These are phyloP conservation scores for Tubosaeta sp. DNA, from an alignment of 768 basidiomycete genomes.

Conservation along the genomic window DNA sequence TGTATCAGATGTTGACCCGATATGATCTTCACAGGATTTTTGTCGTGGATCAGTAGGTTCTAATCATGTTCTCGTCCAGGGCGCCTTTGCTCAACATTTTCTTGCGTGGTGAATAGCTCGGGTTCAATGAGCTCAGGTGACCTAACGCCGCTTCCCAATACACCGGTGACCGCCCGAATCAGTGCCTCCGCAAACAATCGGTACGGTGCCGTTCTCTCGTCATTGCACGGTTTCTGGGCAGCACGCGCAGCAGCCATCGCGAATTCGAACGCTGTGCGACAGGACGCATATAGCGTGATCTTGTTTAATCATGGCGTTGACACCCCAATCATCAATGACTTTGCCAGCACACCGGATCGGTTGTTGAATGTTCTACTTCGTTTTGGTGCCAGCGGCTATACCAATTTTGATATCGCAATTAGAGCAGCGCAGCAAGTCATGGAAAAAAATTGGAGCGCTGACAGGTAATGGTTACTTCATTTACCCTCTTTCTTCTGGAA, in stretches of 20 bases:
- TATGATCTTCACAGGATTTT: slow-evolving; percentile 38
- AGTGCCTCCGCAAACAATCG: slow-evolving; percentile 38
- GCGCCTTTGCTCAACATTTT: neutral
- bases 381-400: slow-evolving; percentile 39
- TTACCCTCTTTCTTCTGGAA: neutral
- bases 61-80: neutral
- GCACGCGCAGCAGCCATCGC: no score
- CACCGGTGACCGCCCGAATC: slow-evolving; percentile 40
- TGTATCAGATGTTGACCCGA: neutral
- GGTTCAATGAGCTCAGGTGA: slow-evolving; percentile 44
- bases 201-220: slow-evolving; percentile 55
- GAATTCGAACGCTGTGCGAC: no score
- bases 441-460: slow-evolving; percentile 46
- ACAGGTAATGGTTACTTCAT: slow-evolving; percentile 33
- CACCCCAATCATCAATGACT: no score
- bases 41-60: slow-evolving; percentile 44
- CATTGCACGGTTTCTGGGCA: slow-evolving; percentile 51
- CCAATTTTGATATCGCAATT: slow-evolving; percentile 43
- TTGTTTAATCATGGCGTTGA: no score
- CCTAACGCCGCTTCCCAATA: slow-evolving; percentile 40
- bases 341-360: no score
- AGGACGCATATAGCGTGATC: no score
- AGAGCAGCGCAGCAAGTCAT: slow-evolving; percentile 33
- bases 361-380: slow-evolving; percentile 38
- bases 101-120: slow-evolving; percentile 35